Evolutionary conservation across 257 asterid species (phyloP), one percentile per base, ranked within the genome.

Genomic region (Cynanchum wilfordii): DNA sequence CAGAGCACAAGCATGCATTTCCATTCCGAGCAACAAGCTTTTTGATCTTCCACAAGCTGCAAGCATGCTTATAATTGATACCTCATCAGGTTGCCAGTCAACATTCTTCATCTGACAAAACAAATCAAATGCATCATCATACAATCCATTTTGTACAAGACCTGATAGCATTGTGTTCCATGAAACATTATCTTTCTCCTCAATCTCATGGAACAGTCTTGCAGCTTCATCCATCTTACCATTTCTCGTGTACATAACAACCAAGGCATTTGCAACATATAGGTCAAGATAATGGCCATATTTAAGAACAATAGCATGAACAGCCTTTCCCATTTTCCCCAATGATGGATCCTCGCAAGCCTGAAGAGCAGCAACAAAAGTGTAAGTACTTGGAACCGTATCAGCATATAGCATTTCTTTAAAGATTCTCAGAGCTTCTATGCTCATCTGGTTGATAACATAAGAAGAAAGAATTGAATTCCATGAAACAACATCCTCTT

Each of bases 151-250:
- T 57, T 88, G 91, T 24, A 87, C 88, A 65, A 79, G 89, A 70
- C 92, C 90, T 45, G 90, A 84, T 56, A 93, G 58, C 96, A 93
- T 87, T 65, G 98, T 86, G 73, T 93, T 93, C 94, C 94, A 86
- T 49, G 96, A 81, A 83, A 93, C 75, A 75, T 67, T 80, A 80
- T 93, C 96, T 76, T 79, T 82, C 73, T 86, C 86, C 62, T 57
- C 76, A 56, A 79, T 83, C 45, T 66, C 64, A 57, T 12, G 19
- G 65, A 93, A 91, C 49, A 91, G 69, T 77, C 72, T 81, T 29
- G 78, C 80, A 75, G 97, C 96, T 65, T 87, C 91, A 49, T 81
- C 80, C 76, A 85, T 69, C 78, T 83, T 81, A 62, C 72, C 50
- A 82, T 85, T 87, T 77, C 80, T 81, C 7, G 87, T 65, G 71